Percentiles rank a stretch among this genome's conserved stretches.
Conservation (phyloP, 2,329 filamentous ascomycete species). For the Penicillium sp. region DNA sequence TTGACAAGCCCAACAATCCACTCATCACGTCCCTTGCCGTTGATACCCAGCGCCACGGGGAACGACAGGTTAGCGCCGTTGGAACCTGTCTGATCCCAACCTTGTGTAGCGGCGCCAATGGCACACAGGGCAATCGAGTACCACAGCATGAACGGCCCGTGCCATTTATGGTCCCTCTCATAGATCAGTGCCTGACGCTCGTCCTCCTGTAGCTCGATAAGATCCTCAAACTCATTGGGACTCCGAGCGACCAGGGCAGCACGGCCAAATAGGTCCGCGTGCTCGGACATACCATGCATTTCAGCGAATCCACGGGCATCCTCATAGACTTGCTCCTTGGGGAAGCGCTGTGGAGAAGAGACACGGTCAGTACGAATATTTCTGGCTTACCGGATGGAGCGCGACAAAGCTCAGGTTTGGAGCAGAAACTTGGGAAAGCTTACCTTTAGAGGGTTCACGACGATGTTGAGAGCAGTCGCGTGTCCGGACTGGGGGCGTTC, state of each 20-base stretch:
- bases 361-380: slow-evolving; percentile 1
- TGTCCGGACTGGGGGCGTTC: slow-evolving; percentile 35
- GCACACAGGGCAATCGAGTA: slow-evolving; percentile 54
- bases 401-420: background rate
- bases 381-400: too few species aligned
- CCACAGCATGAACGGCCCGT: slow-evolving; percentile 51
- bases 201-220: slow-evolving; percentile 45
- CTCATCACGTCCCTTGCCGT: slow-evolving; percentile 47
- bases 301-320: slow-evolving; percentile 40
- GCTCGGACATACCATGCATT: slow-evolving; percentile 39
- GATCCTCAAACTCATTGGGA: slow-evolving; percentile 24
- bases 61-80: slow-evolving; percentile 58
- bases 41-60: slow-evolving; percentile 49
- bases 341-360: slow-evolving; percentile 31
- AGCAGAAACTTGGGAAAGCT: slow-evolving; percentile 15
- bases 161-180: slow-evolving; percentile 53
- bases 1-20: slow-evolving; percentile 70
- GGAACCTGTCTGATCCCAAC: slow-evolving; percentile 58
- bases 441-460: slow-evolving; percentile 53
- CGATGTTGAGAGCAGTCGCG: slow-evolving; percentile 52
- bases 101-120: slow-evolving; percentile 54
- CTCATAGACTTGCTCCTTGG: slow-evolving; percentile 35
- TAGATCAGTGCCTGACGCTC: slow-evolving; percentile 49
- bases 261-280: slow-evolving; percentile 42
- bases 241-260: slow-evolving; percentile 44